Evolutionary conservation across 495 filamentous ascomycete genomes (phyloP), one percentile per base, ranked within the genome.

Genomic region (Viridothelium virens): DNA sequence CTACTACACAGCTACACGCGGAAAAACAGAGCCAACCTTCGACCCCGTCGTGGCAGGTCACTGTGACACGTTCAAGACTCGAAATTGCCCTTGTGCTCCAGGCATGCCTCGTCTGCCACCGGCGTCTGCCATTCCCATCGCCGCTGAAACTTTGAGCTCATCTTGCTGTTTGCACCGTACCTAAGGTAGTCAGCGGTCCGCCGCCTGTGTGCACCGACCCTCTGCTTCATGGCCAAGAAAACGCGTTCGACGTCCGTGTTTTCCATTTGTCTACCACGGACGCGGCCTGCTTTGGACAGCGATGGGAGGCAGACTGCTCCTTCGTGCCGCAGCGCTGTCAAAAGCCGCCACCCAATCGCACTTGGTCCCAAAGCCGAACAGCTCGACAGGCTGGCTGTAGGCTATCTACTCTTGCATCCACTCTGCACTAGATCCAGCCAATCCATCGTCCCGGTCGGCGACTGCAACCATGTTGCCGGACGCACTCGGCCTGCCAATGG

Each of bases 381-480:
- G 48, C 48, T 53, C 48, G 48, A 53, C 25, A 25, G 25, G 25
- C 25, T 25, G 25, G 6, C 41, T 7, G 14, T 59, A 59, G n/a
- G 7, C 53, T 59, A 59, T 59, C 53, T 59, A 59, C 53, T 34
- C 31, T 59, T 36, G 53, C 53, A n/a, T 36, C 53, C 53, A 31
- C 53, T 59, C 53, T 59, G 53, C 53, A 33, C 53, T 31, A 59
- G 53, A 59, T 59, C 53, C 53, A 59, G 53, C 53, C 53, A 59
- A 59, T 59, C 53, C 53, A 31, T 59, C 31, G 6, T 18, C 53
- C 10, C 11, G 14, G 53, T 31, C 33, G 33, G 31, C 53, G 7
- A 59, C 53, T 59, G 31, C 53, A 59, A 59, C 53, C 53, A 11
- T 59, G 53, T 36, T 59, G 53, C 53, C 53, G 53, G 53, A 59